Evolutionary conservation across 192 early-diverging fungal species (phyloP).

Genomic region (Podila epigama): DNA sequence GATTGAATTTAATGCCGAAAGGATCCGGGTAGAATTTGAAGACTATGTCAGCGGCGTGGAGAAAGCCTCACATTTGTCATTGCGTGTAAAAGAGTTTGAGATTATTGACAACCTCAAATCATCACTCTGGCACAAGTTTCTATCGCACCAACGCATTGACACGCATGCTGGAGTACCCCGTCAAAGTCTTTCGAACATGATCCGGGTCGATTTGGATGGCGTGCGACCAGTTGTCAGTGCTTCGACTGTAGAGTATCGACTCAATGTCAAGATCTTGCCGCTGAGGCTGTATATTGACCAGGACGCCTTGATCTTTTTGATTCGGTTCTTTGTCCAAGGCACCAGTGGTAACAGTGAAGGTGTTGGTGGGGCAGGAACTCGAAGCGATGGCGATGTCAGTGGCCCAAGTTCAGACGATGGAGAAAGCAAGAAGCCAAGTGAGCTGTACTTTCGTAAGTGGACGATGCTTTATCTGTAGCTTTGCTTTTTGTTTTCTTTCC

Average conservation of each 20-base stretch:
- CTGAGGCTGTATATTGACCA: conserved; percentile 92
- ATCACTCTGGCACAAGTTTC: conserved; percentile 80
- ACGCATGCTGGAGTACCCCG: conserved; percentile 58
- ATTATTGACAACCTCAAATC: conserved; percentile 80
- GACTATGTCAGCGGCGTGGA: conserved; percentile 53
- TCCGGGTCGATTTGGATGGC: conserved; percentile 59
- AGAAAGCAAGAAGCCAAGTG: conserved; percentile 38
- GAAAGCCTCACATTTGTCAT: conserved; percentile 55
- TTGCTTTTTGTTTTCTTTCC: background rate
- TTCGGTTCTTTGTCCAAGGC: conserved; percentile 77
- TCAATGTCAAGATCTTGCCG: conserved; percentile 76
- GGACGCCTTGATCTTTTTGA: conserved; percentile 86
- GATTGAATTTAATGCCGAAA: conserved; percentile 63
- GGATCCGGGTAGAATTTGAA: conserved; percentile 63
- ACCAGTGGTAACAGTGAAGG: conserved; percentile 1
- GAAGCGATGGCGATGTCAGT: conserved; percentile 1
- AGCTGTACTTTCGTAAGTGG: conserved; percentile 64
- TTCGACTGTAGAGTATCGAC: conserved; percentile 62
- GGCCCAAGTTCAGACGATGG: background rate
- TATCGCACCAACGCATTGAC: conserved; percentile 69
- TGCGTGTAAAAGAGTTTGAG: conserved; percentile 70
- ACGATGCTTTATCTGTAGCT: background rate
- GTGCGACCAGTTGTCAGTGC: conserved; percentile 66
- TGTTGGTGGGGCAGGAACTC: background rate
- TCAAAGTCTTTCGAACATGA: conserved; percentile 70